These are phyloP conservation scores for Nepenthes alata DNA, from an alignment of 179 eudicot genomes.

Conservation along the genomic window DNA sequence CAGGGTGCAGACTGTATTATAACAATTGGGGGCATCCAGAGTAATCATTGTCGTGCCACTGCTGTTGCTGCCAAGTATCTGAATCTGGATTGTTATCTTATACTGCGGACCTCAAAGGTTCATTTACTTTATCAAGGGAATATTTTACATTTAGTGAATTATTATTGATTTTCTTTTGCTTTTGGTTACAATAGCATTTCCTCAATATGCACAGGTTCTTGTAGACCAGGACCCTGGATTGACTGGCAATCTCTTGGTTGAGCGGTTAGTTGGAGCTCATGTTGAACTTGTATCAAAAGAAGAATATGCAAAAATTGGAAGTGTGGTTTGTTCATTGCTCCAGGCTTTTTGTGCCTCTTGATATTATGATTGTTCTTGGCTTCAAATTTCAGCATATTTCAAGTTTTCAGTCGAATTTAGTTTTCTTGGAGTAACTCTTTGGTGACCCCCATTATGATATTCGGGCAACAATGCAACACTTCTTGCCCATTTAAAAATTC, in stretches of 20 bases:
- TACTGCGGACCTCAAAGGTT: slow-evolving; percentile 92
- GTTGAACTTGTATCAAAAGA: slow-evolving; percentile 93
- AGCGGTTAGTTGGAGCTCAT: slow-evolving; percentile 96
- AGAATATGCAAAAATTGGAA: slow-evolving; percentile 79
- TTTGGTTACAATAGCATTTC: not conserved
- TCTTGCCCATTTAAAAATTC: too few species aligned
- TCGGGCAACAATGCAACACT: too few species aligned
- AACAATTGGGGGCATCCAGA: slow-evolving; percentile 95
- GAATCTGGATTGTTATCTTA: slow-evolving; percentile 85
- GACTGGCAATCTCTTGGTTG: slow-evolving; percentile 87
- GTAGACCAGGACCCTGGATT: slow-evolving; percentile 89
- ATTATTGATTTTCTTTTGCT: not conserved
- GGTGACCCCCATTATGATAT: too few species aligned
- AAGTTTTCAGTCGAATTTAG: too few species aligned
- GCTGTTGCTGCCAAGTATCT: slow-evolving; percentile 95
- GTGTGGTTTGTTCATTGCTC: slow-evolving; percentile 43
- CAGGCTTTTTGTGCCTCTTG: not conserved
- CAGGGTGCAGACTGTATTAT: slow-evolving; percentile 88
- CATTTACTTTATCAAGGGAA: not conserved
- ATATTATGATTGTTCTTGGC: not conserved
- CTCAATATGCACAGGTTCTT: slow-evolving; percentile 44
- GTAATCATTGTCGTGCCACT: slow-evolving; percentile 97
- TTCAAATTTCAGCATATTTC: not conserved
- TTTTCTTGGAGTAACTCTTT: too few species aligned
- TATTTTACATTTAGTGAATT: not conserved